phyloP scores from a whole-genome alignment of 1,284 basidiomycete genomes.

The Sporisorium sorghi region DNA sequence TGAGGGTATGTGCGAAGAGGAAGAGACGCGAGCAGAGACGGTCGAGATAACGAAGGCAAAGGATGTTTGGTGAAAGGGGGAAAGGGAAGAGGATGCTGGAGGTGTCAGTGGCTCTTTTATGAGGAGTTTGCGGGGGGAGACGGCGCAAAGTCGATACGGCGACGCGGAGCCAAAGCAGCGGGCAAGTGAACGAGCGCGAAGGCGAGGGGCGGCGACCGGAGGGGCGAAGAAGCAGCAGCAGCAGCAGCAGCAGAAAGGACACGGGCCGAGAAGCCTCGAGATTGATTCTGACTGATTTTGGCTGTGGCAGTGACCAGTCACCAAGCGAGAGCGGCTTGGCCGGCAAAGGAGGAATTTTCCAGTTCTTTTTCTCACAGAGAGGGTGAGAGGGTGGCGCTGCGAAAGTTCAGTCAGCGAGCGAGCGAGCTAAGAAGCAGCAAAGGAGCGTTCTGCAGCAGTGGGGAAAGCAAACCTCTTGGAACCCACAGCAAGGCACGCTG shows the following conservation, averaged over 20 bases:
- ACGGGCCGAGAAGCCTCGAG: slow-evolving; percentile 5
- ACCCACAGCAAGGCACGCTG: slow-evolving; percentile 6
- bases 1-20: slow-evolving; percentile 17
- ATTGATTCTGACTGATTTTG: not conserved
- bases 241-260: not conserved
- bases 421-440: not conserved
- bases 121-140: slow-evolving; percentile 14
- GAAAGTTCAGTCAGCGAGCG: slow-evolving; percentile 11
- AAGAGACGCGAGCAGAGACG: slow-evolving; percentile 8
- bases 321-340: slow-evolving; percentile 6
- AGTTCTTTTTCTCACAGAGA: not conserved
- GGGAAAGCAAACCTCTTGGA: not conserved
- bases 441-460: not conserved
- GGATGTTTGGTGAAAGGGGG: not conserved
- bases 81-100: not conserved
- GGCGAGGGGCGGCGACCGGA: no score
- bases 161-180: no score
- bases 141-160: slow-evolving; percentile 26
- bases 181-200: no score
- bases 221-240: not conserved
- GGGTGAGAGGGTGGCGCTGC: slow-evolving; percentile 8
- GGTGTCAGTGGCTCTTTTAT: slow-evolving; percentile 17
- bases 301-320: slow-evolving; percentile 9
- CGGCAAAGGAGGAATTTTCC: slow-evolving; percentile 9
- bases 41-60: not conserved